A percentile compares a stretch with the other conserved stretches of the same genome.
Conservation (phyloP, 164 flowering plant species). For the Dillenia suffruticosa region DNA sequence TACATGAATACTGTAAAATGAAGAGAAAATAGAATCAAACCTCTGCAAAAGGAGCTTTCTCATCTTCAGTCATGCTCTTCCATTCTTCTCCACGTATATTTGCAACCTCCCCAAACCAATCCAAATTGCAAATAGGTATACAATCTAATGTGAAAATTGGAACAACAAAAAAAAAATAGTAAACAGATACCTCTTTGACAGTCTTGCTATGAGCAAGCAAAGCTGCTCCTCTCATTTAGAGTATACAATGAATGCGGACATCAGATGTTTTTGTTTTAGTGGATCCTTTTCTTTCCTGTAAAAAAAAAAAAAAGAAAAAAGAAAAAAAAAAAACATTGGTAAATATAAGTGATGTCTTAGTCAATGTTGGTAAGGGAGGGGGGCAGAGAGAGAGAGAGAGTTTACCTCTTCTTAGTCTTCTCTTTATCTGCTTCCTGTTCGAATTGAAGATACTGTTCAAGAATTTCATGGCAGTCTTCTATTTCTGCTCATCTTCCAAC, state of each 20-base stretch:
- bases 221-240: conserved; percentile 63
- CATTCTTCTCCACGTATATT: conserved; percentile 86
- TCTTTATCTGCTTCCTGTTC: conserved; percentile 61
- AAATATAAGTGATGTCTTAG: not conserved
- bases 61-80: conserved; percentile 72
- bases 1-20: not conserved
- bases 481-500: conserved; percentile 82
- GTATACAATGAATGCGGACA: conserved; percentile 73
- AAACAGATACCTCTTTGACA: conserved; percentile 49
- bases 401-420: conserved; percentile 48
- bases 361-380: not conserved
- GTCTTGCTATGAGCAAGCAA: conserved; percentile 53
- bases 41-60: conserved; percentile 67
- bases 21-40: conserved; percentile 20
- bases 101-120: conserved; percentile 32
- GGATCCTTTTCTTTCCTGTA: conserved; percentile 85
- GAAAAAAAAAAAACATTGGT: no score
- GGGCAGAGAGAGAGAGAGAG: not conserved
- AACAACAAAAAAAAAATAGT: no score
- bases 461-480: conserved; percentile 91
- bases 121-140: not conserved
- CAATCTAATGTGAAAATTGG: not conserved
- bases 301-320: no score
- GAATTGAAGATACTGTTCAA: conserved; percentile 83
- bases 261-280: conserved; percentile 72